These are phyloP conservation scores for Alternaria infectoria DNA, from an alignment of 2,329 filamentous ascomycete species.

Conservation along the genomic window DNA sequence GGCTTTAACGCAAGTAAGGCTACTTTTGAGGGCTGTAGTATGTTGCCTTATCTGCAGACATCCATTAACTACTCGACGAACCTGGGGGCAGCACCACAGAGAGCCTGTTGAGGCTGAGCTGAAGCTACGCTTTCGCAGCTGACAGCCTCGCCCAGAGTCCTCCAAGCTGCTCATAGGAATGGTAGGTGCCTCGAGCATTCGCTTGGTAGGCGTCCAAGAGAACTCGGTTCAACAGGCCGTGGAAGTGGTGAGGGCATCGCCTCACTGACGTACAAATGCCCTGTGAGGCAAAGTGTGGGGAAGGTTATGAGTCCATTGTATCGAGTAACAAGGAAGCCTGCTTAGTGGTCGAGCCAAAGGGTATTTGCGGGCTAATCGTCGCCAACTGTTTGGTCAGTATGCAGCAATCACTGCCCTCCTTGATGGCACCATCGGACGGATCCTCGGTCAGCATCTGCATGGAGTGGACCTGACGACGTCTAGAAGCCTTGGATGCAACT, in stretches of 20 bases:
- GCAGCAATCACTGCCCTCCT: conserved; percentile 22
- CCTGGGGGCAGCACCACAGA: neutral
- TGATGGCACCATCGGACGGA: conserved; percentile 22
- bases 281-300: conserved; percentile 13
- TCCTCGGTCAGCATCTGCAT: conserved; percentile 5
- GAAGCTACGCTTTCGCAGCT: neutral
- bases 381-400: conserved; percentile 23
- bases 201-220: neutral
- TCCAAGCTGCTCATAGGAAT: neutral
- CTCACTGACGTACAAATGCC: conserved; percentile 9
- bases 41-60: neutral
- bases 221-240: neutral
- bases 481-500: conserved; percentile 3
- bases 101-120: neutral
- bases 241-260: neutral
- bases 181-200: neutral
- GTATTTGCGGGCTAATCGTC: conserved; percentile 28
- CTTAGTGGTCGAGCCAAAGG: conserved; percentile 12
- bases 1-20: neutral
- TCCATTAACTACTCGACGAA: neutral
- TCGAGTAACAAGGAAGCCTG: conserved; percentile 23
- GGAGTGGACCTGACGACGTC: conserved; percentile 1
- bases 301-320: conserved; percentile 16
- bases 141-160: neutral
- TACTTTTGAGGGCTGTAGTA: neutral